Base-by-base conservation (phyloP, 305 asterid genomes). In the Solanum hybrid region DNA sequence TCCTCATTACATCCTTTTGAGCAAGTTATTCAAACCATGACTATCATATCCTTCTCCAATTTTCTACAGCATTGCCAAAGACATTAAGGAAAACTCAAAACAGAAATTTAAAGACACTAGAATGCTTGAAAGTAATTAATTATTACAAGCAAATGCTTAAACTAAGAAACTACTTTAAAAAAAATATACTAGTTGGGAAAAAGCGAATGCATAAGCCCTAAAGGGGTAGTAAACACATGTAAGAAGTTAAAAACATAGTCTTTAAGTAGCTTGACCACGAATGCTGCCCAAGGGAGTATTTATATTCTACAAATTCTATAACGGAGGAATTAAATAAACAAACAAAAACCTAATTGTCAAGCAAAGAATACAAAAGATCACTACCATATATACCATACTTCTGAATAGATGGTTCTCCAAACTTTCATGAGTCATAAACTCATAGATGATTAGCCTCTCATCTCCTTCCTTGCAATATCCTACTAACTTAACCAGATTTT, bases 391-490 rank as follows among this genome's bases (percentile, higher is more conserved):
- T 9, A 37, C 41, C 94, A 24, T 93, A 95, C 96, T 95, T 93
- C 92, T 94, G 84, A 95, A 95, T 93, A 95, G 90, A 93, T 95
- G 98, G 89, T 95, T 94, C 90, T 95, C 97, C 93, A 95, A 92
- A 94, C 97, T 95, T 89, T 95, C 97, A 65, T 95, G 92, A 29
- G 95, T 94, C 96, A 94, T 92, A 92, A 91, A 95, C 89, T 94
- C 98, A 82, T 95, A 92, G 89, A 94, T 95, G 10, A 95, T 91
- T 90, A 94, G 94, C 93, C 95, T 92, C 81, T 95, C 94, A 86
- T 95, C 93, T 75, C 91, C 98, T 91, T 95, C 97, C 26, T 93
- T 95, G 95, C 97, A 94, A 90, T 94, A 95, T 65, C 97, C 98
- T 15, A 93, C 93, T 90, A 95, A 89, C 81, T 93, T 95, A 68